These are phyloP conservation scores for Raffaelea albimanens DNA, from an alignment of 2,329 filamentous ascomycete species.

Conservation along the genomic window DNA sequence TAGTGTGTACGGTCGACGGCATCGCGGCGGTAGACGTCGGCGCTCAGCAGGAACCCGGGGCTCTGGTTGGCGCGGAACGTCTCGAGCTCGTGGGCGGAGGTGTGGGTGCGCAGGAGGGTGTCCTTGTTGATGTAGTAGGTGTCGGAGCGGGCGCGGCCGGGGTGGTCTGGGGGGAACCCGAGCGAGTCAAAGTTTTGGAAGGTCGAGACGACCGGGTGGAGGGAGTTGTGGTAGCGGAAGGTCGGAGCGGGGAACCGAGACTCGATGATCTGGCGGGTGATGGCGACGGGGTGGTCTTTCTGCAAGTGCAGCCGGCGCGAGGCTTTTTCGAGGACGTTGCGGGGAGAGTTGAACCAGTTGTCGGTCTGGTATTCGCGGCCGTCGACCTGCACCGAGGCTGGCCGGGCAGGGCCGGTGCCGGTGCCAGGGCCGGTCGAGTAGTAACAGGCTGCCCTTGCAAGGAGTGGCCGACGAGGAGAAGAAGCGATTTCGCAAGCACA, in stretches of 20 bases:
- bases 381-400: slow-evolving; percentile 48
- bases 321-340: slow-evolving; percentile 64
- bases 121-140: slow-evolving; percentile 89
- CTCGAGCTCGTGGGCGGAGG: slow-evolving; percentile 84
- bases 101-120: slow-evolving; percentile 85
- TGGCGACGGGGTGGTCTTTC: slow-evolving; percentile 78
- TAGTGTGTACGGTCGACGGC: slow-evolving; percentile 93
- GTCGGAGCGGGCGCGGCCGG: slow-evolving; percentile 77
- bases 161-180: slow-evolving; percentile 80
- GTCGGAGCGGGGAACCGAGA: slow-evolving; percentile 67
- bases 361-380: slow-evolving; percentile 59
- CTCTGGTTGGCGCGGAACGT: slow-evolving; percentile 64
- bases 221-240: slow-evolving; percentile 68
- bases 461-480: too few species aligned
- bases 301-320: slow-evolving; percentile 80
- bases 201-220: slow-evolving; percentile 76
- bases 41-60: slow-evolving; percentile 76
- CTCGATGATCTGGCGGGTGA: slow-evolving; percentile 88
- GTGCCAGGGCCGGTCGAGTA: too few species aligned
- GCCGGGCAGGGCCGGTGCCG: too few species aligned
- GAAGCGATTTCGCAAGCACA: too few species aligned
- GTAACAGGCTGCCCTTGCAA: too few species aligned
- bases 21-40: slow-evolving; percentile 92
- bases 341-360: slow-evolving; percentile 75
- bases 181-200: slow-evolving; percentile 94